phyloP scores from a whole-genome alignment of 1,284 basidiomycete species.

The Malassezia yamatoensis region DNA sequence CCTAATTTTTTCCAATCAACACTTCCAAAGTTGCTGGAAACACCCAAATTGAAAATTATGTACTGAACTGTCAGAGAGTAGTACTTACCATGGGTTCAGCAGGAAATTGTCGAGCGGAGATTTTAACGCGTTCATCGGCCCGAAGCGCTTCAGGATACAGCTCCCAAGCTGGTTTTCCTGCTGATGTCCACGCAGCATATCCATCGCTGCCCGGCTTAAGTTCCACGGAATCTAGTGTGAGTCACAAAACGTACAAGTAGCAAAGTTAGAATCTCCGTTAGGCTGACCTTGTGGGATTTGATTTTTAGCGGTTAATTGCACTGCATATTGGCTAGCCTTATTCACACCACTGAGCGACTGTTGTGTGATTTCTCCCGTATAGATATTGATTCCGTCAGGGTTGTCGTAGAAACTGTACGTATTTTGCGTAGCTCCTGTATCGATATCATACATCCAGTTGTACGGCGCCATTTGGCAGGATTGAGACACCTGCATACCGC shows the following conservation, averaged over 20 bases:
- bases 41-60: slow-evolving; percentile 35
- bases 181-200: slow-evolving; percentile 27
- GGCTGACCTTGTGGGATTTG: not conserved
- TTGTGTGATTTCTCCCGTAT: slow-evolving; percentile 37
- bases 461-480: slow-evolving; percentile 66
- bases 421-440: not conserved
- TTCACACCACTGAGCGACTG: slow-evolving; percentile 25
- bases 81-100: slow-evolving; percentile 48
- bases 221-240: slow-evolving; percentile 10
- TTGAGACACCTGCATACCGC: slow-evolving; percentile 59
- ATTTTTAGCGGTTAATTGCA: slow-evolving; percentile 3
- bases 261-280: not conserved
- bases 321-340: slow-evolving; percentile 6
- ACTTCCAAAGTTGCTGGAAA: slow-evolving; percentile 17
- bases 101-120: slow-evolving; percentile 64
- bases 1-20: not conserved
- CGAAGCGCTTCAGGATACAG: slow-evolving; percentile 62
- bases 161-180: slow-evolving; percentile 42
- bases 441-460: slow-evolving; percentile 49
- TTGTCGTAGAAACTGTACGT: slow-evolving; percentile 30
- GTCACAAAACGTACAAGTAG: not conserved
- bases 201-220: slow-evolving; percentile 8
- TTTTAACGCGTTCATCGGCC: slow-evolving; percentile 58
- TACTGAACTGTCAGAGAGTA: slow-evolving; percentile 8
- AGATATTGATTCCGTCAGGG: slow-evolving; percentile 19